Evolutionary conservation across 2,329 filamentous ascomycete species (phyloP), one percentile per base, ranked within the genome.

Genomic region (Fusarium sp.): DNA sequence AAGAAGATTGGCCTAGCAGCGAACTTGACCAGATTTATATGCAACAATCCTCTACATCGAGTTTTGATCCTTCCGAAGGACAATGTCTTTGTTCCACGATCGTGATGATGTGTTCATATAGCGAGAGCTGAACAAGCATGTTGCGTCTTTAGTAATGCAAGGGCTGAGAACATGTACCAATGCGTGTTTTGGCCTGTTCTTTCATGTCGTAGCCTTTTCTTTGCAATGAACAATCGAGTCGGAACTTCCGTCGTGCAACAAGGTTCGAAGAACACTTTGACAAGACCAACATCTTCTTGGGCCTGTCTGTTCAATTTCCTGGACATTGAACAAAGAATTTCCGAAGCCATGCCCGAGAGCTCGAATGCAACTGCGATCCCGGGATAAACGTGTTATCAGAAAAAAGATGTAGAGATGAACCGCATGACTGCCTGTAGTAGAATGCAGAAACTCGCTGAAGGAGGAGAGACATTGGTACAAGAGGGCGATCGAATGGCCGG

Each of bases 81-180:
- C 26, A 53, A 67, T 22, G n/a, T 6, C 14, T 19, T 40, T 53
- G 39, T 59, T 53, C 36, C 33, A 9, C 10, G 28, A 53, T 39
- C 42, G 33, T 26, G 33, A 28, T 21, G 13, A 6, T 17, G n/a
- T 53, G 46, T 45, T 57, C 15, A 33, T 14, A 10, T 8, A 8
- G 3, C 10, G 13, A 24, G 45, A 46, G 17, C 33, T 10, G 46
- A 57, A 62, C 39, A 33, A 21, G 19, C n/a, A 19, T 19, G 17
- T 31, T 19, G 5, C n/a, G 14, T 31, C 10, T 14, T 19, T 8
- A 9, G 31, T 34, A 31, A 39, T 15, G 42, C 42, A 28, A 26
- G 24, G 7, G 21, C n/a, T n/a, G 8, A 38, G 6, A 47, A 28
- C 31, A 33, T n/a, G 15, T 1, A 4, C 11, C 15, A 24, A 11